Base-by-base conservation (phyloP, 1,139 yeast species). In the Lodderomyces jiufengensis region DNA sequence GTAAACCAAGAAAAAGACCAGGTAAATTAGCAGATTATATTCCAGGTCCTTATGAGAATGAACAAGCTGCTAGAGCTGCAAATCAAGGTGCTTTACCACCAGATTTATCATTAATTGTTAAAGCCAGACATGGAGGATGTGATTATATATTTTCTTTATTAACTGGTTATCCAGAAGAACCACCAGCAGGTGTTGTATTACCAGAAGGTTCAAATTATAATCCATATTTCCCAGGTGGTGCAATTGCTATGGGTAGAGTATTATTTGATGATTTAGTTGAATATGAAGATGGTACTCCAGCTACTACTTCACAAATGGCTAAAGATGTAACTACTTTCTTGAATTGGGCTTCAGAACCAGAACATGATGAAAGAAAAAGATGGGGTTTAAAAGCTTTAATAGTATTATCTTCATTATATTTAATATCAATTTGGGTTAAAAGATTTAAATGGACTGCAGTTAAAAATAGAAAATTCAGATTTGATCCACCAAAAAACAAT, bases 201-300 rank as follows among this genome's bases (percentile, higher is more conserved):
- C 94, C 97, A 43, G 84, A 86, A 45, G 98, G 97, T 47, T 67
- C 95, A 47, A 92, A 90, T 80, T 94, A 92, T 73, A 94, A 94
- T 78, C 98, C 98, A 60, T 92, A 92, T 77, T 92, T 92, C 95
- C 97, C 99, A 59, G 97, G 97, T 71, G 97, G 98, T 51, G 76
- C 97, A 34, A 90, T 92, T 74, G 97, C 97, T 57, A 92, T 92
- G 98, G 97, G 87, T 61, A 85, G 98, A 73, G 97, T 90, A 44
- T 76, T 92, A 66, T 92, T 88, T 54, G 98, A 92, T 60, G 98
- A 87, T 50, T 75, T 92, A 60, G 97, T 92, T 49, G 99, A 92
- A 74, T 92, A 82, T 68, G 98, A 92, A 63, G 98, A 92, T 63
- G 98, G 98, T 59, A 94, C 98, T 46, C 96, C 95, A 40, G 97